Conservation (phyloP, 352 stramenopile species). For the Phytophthora kernoviae region DNA sequence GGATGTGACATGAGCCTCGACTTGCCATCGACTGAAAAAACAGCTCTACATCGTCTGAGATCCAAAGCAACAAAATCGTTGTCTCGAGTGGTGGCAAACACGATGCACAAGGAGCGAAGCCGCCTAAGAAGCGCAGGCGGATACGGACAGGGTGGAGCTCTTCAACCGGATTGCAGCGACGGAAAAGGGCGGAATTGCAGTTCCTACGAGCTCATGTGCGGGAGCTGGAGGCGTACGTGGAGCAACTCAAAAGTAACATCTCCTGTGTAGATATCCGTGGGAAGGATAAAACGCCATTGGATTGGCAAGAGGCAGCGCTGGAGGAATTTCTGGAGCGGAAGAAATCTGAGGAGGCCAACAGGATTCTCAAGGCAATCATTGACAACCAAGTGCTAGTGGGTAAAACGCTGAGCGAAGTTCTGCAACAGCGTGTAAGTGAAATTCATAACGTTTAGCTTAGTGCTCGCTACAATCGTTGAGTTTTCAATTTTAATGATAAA, state of each 20-base stretch:
- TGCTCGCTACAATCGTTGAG: too few species aligned
- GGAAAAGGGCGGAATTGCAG: conserved; percentile 19
- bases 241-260: conserved; percentile 1
- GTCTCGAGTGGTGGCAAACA: too few species aligned
- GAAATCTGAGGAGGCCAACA: conserved; percentile 20
- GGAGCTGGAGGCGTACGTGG: conserved; percentile 16
- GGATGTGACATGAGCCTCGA: not conserved
- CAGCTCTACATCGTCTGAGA: too few species aligned
- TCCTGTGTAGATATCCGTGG: not conserved
- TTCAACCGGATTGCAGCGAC: conserved; percentile 12
- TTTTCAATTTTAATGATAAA: too few species aligned
- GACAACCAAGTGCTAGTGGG: conserved; percentile 3
- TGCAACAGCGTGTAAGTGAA: not conserved
- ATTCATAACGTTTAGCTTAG: too few species aligned
- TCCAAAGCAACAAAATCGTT: too few species aligned
- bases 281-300: not conserved
- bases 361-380: conserved; percentile 11
- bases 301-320: conserved; percentile 15
- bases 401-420: not conserved
- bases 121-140: conserved; percentile 2
- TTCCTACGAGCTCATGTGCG: conserved; percentile 12
- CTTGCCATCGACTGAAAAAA: conserved; percentile 1
- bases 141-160: conserved; percentile 9
- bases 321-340: conserved; percentile 14
- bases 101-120: not conserved